Evolutionary conservation across 2,329 filamentous ascomycete species (phyloP).

Genomic region (Colletotrichum trifolii): DNA sequence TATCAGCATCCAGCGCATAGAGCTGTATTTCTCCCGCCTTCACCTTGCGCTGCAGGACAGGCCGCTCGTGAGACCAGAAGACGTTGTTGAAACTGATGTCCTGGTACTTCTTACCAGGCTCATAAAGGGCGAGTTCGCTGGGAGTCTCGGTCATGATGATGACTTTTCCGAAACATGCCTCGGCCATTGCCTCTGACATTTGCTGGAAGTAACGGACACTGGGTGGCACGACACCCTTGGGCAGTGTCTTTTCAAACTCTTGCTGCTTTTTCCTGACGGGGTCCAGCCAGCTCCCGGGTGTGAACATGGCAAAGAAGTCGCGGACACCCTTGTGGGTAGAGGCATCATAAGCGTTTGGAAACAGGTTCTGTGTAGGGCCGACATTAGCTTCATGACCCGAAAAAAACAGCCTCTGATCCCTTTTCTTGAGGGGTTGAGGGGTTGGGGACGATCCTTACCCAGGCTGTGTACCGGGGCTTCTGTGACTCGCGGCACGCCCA

Average conservation of each 20-base stretch:
- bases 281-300: slow-evolving; percentile 10
- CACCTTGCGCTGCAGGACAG: slow-evolving; percentile 7
- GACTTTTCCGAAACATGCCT: slow-evolving; percentile 14
- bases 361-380: background rate
- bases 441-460: background rate
- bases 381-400: background rate
- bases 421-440: too few relatives aligned
- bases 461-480: background rate
- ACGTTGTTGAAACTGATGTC: slow-evolving; percentile 2
- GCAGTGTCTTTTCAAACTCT: slow-evolving; percentile 5
- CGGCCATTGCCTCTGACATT: slow-evolving; percentile 14
- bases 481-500: slow-evolving; percentile 3
- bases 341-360: slow-evolving; percentile 2
- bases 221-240: background rate
- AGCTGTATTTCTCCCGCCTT: background rate
- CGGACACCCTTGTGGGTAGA: slow-evolving; percentile 2
- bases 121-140: slow-evolving; percentile 10
- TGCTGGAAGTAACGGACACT: slow-evolving; percentile 9
- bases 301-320: slow-evolving; percentile 10
- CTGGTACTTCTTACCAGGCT: slow-evolving; percentile 12
- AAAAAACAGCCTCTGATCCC: too few relatives aligned
- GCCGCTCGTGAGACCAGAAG: slow-evolving; percentile 18
- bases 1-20: slow-evolving; percentile 4
- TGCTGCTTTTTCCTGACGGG: slow-evolving; percentile 1
- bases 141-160: slow-evolving; percentile 17